phyloP scores from a whole-genome alignment of 371 early-diverging fungal species.

The Fennellomyces sp. region DNA sequence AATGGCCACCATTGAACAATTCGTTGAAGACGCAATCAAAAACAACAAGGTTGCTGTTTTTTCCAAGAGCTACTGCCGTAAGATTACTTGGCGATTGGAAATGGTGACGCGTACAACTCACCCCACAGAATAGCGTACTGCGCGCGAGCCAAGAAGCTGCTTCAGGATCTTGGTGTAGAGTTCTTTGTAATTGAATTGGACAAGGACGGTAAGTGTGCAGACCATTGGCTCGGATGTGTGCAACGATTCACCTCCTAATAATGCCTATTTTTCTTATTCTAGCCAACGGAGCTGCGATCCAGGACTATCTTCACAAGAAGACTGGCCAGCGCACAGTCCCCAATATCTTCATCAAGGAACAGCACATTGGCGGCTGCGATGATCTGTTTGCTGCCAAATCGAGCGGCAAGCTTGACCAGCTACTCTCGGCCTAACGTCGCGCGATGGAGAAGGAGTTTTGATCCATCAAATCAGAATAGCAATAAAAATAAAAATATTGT shows the following conservation, averaged over 20 bases:
- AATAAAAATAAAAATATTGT: too few relatives aligned
- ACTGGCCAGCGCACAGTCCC: conserved; percentile 87
- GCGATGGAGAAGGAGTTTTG: not conserved
- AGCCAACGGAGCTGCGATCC: conserved; percentile 73
- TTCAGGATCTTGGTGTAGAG: conserved; percentile 39
- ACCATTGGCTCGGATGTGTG: conserved; percentile 11
- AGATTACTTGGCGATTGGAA: not conserved
- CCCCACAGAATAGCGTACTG: conserved; percentile 60
- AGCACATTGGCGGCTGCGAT: conserved; percentile 83
- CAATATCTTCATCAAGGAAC: conserved; percentile 78
- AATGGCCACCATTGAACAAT: conserved; percentile 18
- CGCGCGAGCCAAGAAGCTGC: conserved; percentile 60
- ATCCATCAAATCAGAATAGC: too few relatives aligned
- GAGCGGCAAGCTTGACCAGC: conserved; percentile 50
- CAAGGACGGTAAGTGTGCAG: conserved; percentile 19
- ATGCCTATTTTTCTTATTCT: not conserved
- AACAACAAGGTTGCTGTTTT: conserved; percentile 55
- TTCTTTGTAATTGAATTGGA: conserved; percentile 58
- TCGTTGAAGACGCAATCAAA: conserved; percentile 19
- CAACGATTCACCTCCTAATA: not conserved
- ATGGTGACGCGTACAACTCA: not conserved
- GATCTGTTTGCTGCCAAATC: conserved; percentile 55
- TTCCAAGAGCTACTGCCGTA: conserved; percentile 82
- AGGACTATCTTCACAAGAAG: conserved; percentile 60
- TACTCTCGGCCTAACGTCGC: conserved; percentile 28